Evolutionary conservation across 768 basidiomycete genomes (phyloP), one percentile per base, ranked within the genome.

Genomic region (Gelatoporia subvermispora): DNA sequence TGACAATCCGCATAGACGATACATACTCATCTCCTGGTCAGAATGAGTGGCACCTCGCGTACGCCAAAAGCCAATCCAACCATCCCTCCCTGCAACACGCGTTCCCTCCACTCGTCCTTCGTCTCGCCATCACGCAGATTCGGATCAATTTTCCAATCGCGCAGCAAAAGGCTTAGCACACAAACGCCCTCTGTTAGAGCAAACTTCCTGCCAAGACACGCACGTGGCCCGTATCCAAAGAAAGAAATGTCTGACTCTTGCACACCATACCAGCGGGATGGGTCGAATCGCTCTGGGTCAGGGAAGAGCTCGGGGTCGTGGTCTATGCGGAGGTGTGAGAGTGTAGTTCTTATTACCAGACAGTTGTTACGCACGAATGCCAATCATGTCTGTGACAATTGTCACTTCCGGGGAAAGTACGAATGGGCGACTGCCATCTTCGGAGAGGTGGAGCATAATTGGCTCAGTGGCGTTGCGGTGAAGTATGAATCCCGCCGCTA

Each of bases 191-290:
- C 64, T 3, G 53, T 52, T 15, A 49, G 38, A 15, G 63, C 67
- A 45, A 68, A 68, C 49, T 64, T 61, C n/a, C 57, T 52, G 13
- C 66, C 67, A 18, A 66, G 51, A 37, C 67, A 68, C 15, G 50
- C 57, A 4, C 66, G 49, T 7, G 66, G 66, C 2, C 66, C 66
- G 10, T 51, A 42, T 18, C 58, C 51, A 45, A 68, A 68, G 38
- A 48, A 39, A 40, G 50, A 21, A 3, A 48, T 24, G n/a, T 58
- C 59, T 10, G 53, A 41, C 16, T 60, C 58, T 9, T 48, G 18
- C 8, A 53, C 46, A 15, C 49, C 59, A 20, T 58, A 54, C 66
- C 66, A 68, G n/a, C 66, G 58, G 17, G 53, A 55, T 2, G 66
- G 66, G 21, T 49, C 41, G 45, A 57, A 66, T 16, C 38, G 46